phyloP scores from a whole-genome alignment of 2,329 filamentous ascomycete species.

The Diaporthe capsici region DNA sequence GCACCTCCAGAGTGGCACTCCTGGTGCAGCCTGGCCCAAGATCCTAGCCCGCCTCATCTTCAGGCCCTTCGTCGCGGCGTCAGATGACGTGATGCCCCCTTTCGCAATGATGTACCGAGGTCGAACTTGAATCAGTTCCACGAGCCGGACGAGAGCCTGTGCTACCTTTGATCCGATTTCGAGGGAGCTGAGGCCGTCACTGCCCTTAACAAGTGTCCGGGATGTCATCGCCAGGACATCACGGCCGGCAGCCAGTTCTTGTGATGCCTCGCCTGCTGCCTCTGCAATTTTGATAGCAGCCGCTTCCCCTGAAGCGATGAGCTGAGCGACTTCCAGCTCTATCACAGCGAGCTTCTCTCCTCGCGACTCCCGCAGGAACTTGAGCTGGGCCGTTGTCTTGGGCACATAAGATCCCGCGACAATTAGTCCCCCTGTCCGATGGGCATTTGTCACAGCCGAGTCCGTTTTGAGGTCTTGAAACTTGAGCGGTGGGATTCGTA shows the following conservation, averaged over 20 bases:
- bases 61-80: slow-evolving; percentile 70
- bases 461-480: slow-evolving; percentile 58
- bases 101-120: slow-evolving; percentile 72
- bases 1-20: slow-evolving; percentile 70
- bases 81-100: slow-evolving; percentile 70
- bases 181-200: slow-evolving; percentile 64
- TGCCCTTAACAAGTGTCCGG: slow-evolving; percentile 63
- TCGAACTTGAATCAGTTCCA: slow-evolving; percentile 60
- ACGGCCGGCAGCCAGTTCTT: slow-evolving; percentile 58
- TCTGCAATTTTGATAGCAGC: slow-evolving; percentile 51
- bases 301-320: slow-evolving; percentile 56
- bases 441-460: slow-evolving; percentile 43
- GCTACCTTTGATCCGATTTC: slow-evolving; percentile 69
- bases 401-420: slow-evolving; percentile 71
- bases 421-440: slow-evolving; percentile 62
- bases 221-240: slow-evolving; percentile 74
- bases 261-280: slow-evolving; percentile 53
- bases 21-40: slow-evolving; percentile 69
- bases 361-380: slow-evolving; percentile 55
- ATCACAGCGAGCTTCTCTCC: slow-evolving; percentile 59
- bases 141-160: slow-evolving; percentile 63
- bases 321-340: slow-evolving; percentile 61
- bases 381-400: slow-evolving; percentile 70
- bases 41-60: slow-evolving; percentile 67
- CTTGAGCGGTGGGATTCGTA: slow-evolving; percentile 64